Percentiles rank a stretch among this genome's conserved stretches.
Conservation (phyloP, 495 filamentous ascomycete genomes). For the Poronia punctata region DNA sequence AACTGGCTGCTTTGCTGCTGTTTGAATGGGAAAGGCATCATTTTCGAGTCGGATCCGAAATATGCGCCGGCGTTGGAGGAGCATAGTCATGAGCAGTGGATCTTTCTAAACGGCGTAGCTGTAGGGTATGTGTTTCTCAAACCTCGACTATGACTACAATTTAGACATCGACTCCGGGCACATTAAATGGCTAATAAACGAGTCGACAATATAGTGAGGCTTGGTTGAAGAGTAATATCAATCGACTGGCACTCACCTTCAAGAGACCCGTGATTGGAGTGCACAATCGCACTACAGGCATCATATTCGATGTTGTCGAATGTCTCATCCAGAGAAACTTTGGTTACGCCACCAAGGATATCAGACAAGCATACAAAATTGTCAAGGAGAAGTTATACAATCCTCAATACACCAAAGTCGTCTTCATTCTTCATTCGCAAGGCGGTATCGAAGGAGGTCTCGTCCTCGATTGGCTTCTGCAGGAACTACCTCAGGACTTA, state of each 20-base stretch:
- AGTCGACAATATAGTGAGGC: slow-evolving; percentile 30
- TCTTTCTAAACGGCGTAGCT: slow-evolving; percentile 66
- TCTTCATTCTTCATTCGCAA: slow-evolving; percentile 76
- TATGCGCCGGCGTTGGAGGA: slow-evolving; percentile 35
- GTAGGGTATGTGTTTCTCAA: slow-evolving; percentile 43
- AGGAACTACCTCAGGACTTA: slow-evolving; percentile 62
- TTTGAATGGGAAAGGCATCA: slow-evolving; percentile 41
- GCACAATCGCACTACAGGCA: slow-evolving; percentile 70
- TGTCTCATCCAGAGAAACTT: slow-evolving; percentile 74
- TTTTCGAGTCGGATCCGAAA: slow-evolving; percentile 35
- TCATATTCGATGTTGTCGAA: slow-evolving; percentile 69
- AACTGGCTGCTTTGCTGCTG: slow-evolving; percentile 46
- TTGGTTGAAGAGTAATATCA: slow-evolving; percentile 61
- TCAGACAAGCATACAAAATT: slow-evolving; percentile 49
- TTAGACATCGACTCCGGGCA: slow-evolving; percentile 1
- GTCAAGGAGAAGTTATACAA: slow-evolving; percentile 55
- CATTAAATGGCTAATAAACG: slow-evolving; percentile 5
- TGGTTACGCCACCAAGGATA: slow-evolving; percentile 62
- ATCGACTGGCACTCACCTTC: slow-evolving; percentile 68
- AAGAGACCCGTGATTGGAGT: slow-evolving; percentile 68
- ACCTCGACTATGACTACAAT: not conserved
- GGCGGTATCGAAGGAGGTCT: slow-evolving; percentile 71
- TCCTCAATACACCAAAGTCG: slow-evolving; percentile 57
- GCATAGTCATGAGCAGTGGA: slow-evolving; percentile 58
- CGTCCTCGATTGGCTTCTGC: slow-evolving; percentile 72